These are phyloP conservation scores for Aquilaria agallochum DNA, from an alignment of 441 rosid species.

Conservation along the genomic window DNA sequence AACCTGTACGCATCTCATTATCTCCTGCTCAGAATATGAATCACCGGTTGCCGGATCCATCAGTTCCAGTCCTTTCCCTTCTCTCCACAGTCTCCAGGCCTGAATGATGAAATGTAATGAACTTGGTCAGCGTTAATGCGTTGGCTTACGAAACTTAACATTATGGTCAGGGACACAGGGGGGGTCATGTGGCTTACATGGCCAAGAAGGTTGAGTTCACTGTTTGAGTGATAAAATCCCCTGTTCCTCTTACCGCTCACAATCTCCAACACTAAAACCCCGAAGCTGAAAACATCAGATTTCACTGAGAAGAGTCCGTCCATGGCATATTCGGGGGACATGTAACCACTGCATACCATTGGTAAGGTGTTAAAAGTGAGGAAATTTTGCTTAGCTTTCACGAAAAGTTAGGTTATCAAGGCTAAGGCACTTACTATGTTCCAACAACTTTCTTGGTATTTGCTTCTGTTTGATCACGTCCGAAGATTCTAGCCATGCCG, in stretches of 20 bases:
- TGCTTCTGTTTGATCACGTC: conserved; percentile 19
- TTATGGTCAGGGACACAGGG: neutral
- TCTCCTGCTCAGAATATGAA: conserved; percentile 20
- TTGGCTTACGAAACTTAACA: neutral
- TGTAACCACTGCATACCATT: conserved; percentile 28
- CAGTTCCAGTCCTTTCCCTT: conserved; percentile 23
- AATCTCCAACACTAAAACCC: conserved; percentile 28
- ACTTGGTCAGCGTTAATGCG: neutral
- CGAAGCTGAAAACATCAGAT: conserved; percentile 41
- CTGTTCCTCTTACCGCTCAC: conserved; percentile 26
- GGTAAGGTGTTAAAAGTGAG: neutral
- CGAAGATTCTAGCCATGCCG: conserved; percentile 46
- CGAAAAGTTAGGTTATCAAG: neutral
- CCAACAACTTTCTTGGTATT: conserved; percentile 36
- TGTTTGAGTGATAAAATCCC: conserved; percentile 9
- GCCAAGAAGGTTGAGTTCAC: conserved; percentile 21
- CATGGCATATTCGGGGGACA: conserved; percentile 43
- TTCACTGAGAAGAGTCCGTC: conserved; percentile 29
- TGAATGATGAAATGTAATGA: neutral
- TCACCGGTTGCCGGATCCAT: conserved; percentile 22
- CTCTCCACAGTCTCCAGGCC: conserved; percentile 49
- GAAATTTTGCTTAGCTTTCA: neutral
- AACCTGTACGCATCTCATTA: conserved; percentile 32
- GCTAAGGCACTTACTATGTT: conserved; percentile 28
- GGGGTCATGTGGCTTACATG: conserved; percentile 18